Conservation (phyloP, 108 stramenopile species). For the Conticribra weissflogii region DNA sequence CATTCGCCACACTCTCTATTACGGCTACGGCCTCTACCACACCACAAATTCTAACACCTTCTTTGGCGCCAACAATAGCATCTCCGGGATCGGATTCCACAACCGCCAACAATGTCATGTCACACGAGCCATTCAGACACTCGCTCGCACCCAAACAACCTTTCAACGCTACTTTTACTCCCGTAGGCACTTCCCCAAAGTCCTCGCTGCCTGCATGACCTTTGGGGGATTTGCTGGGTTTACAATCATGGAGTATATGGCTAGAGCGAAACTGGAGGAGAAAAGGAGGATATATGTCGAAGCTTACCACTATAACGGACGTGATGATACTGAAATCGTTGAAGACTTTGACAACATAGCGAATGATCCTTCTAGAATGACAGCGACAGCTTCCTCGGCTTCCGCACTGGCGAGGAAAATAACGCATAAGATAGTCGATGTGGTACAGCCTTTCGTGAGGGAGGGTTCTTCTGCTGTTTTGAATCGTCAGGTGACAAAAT, state of each 20-base stretch:
- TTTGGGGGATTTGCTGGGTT: constrained; percentile 2
- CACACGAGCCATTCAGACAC: background rate
- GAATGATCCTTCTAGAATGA: background rate
- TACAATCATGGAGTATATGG: background rate
- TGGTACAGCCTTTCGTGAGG: background rate
- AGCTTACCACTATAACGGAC: background rate
- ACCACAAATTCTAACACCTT: too few species aligned
- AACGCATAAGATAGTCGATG: background rate
- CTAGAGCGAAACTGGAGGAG: background rate
- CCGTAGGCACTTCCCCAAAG: background rate
- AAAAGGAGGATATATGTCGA: constrained; percentile 3
- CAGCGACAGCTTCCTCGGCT: background rate
- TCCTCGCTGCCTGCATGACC: background rate
- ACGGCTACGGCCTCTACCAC: too few species aligned
- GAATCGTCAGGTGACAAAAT: constrained; percentile 8
- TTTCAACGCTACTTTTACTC: constrained; percentile 5
- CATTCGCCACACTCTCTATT: too few species aligned
- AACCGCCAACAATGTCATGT: background rate
- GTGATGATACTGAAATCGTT: background rate
- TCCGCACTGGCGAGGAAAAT: constrained; percentile 4
- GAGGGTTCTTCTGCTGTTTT: too few species aligned
- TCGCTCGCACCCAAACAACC: background rate
- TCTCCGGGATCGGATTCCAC: too few species aligned
- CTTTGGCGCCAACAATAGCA: too few species aligned
- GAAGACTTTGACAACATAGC: background rate